Percentiles rank a stretch among this genome's conserved stretches.
Evolutionary conservation across 306 rosid species (phyloP).

Genomic region (Ormosia emarginata): DNA sequence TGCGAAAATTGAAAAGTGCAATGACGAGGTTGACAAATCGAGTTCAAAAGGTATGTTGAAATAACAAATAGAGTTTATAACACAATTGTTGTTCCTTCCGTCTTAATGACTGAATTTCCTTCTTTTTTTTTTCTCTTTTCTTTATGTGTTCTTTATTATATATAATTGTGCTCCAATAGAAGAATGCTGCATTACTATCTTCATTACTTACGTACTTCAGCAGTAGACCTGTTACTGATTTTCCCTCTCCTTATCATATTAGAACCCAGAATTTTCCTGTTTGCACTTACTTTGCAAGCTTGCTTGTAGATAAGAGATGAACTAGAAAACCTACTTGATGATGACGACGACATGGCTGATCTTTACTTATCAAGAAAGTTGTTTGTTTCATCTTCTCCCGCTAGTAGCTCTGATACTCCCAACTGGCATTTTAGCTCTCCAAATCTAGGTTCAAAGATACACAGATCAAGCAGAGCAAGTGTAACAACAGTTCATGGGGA

Average conservation of each 20-base stretch:
- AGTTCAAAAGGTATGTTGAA: constrained; percentile 69
- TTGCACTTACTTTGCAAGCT: neutral
- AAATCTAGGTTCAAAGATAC: constrained; percentile 45
- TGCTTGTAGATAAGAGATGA: constrained; percentile 70
- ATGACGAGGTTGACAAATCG: constrained; percentile 82
- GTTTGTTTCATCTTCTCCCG: constrained; percentile 42
- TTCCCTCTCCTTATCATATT: neutral
- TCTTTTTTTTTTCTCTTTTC: neutral
- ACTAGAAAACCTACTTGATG: constrained; percentile 79
- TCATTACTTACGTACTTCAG: neutral
- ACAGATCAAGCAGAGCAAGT: constrained; percentile 61
- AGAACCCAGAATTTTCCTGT: neutral
- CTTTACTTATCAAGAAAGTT: constrained; percentile 77
- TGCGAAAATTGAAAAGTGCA: constrained; percentile 70
- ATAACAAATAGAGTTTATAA: neutral
- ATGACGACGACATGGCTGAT: constrained; percentile 80
- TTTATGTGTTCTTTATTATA: neutral
- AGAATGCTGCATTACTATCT: neutral
- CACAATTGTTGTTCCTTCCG: neutral
- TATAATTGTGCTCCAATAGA: neutral
- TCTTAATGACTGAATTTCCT: neutral
- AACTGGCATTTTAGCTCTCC: constrained; percentile 58
- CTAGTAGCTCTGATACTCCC: constrained; percentile 39
- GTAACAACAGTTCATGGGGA: constrained; percentile 42
- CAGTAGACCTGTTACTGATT: neutral